A percentile compares a stretch with the other conserved stretches of the same genome.
phyloP scores from a whole-genome alignment of 208 protist species.

The Wallacemonas sp. region DNA sequence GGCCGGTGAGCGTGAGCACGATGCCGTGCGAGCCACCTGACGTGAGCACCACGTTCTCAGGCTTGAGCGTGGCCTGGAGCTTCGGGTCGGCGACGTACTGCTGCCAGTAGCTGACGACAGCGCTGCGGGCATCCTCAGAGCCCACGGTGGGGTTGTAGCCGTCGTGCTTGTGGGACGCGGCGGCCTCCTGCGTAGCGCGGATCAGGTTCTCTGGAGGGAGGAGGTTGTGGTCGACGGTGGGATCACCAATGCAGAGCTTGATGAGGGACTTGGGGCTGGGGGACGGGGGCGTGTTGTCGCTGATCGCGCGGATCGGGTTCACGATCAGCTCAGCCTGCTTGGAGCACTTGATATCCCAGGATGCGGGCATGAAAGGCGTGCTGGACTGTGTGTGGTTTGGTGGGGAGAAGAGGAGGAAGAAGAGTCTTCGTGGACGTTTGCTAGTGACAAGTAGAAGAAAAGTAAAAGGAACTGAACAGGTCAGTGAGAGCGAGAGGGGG shows the following conservation, averaged over 20 bases:
- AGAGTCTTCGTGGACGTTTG: neutral
- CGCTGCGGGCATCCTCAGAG: slow-evolving; percentile 42
- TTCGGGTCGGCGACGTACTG: slow-evolving; percentile 27
- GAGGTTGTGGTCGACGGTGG: slow-evolving; percentile 78
- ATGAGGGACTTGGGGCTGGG: slow-evolving; percentile 18
- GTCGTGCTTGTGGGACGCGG: slow-evolving; percentile 47
- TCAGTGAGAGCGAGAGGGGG: too few relatives aligned
- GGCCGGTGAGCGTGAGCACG: slow-evolving; percentile 74
- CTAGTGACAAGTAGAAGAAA: too few relatives aligned
- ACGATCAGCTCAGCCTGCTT: slow-evolving; percentile 11
- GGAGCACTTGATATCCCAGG: slow-evolving; percentile 14
- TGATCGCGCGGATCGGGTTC: slow-evolving; percentile 21
- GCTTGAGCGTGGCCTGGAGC: slow-evolving; percentile 17
- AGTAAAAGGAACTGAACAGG: too few relatives aligned
- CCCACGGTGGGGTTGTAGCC: slow-evolving; percentile 70
- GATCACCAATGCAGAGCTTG: slow-evolving; percentile 72
- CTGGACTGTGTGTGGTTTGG: neutral
- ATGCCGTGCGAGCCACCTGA: slow-evolving; percentile 90
- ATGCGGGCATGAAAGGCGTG: neutral
- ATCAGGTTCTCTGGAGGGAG: slow-evolving; percentile 39
- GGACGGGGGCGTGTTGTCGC: slow-evolving; percentile 66
- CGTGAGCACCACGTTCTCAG: slow-evolving; percentile 80
- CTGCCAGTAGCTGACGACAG: slow-evolving; percentile 47
- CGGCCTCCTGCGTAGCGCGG: slow-evolving; percentile 45
- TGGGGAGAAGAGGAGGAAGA: neutral